phyloP scores from a whole-genome alignment of 2,329 filamentous ascomycete species.

The Camillea tinctor region DNA sequence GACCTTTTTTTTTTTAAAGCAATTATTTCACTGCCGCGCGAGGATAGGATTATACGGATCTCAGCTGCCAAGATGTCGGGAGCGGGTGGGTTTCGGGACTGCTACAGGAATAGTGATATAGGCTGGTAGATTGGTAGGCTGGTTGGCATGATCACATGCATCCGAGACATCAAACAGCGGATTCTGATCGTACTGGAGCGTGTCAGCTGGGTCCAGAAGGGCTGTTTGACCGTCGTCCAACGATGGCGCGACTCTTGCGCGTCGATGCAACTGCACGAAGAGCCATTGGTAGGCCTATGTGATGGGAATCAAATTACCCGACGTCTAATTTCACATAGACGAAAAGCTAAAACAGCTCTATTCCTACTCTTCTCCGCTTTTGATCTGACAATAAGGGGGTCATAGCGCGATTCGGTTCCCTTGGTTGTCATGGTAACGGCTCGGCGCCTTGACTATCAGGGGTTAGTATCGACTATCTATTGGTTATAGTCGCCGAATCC shows the following conservation, averaged over 20 bases:
- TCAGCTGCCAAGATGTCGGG: neutral
- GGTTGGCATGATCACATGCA: neutral
- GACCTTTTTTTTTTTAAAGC: neutral
- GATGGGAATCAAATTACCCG: neutral
- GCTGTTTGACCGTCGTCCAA: neutral
- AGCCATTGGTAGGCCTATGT: neutral
- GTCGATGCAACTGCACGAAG: neutral
- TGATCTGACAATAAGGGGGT: slow-evolving; percentile 12
- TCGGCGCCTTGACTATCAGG: slow-evolving; percentile 25
- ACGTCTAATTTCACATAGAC: neutral
- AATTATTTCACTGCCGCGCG: neutral
- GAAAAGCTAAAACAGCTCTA: neutral
- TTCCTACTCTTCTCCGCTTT: slow-evolving; percentile 22
- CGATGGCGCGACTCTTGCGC: neutral
- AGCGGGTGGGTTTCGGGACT: neutral
- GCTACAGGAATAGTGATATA: neutral
- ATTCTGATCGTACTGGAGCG: neutral
- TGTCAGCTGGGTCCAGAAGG: neutral
- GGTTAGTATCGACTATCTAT: slow-evolving; percentile 14
- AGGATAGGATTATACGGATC: neutral
- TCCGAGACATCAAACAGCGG: neutral
- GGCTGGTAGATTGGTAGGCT: neutral
- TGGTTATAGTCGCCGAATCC: slow-evolving; percentile 10
- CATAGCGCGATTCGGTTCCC: slow-evolving; percentile 17
- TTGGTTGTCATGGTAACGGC: slow-evolving; percentile 27